These are phyloP conservation scores for Allantophomopsis lycopodina DNA, from an alignment of 2,329 filamentous ascomycete genomes.

Conservation along the genomic window DNA sequence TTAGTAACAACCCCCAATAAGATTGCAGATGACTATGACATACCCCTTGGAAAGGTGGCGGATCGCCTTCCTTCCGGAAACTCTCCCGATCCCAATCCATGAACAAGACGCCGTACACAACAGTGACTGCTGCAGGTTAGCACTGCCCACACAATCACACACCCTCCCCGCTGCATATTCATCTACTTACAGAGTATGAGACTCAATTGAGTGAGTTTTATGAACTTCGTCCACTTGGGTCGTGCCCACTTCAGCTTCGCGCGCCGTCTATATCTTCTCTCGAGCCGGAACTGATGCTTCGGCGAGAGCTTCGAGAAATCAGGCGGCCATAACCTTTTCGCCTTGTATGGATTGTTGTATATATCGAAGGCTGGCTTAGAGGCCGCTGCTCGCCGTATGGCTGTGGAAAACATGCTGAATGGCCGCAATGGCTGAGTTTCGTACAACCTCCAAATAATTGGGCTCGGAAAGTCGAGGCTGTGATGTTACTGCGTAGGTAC, in stretches of 20 bases:
- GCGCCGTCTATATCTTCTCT: constrained; percentile 65
- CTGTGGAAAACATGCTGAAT: constrained; percentile 30
- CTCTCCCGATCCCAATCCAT: constrained; percentile 35
- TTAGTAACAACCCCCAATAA: neutral
- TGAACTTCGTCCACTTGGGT: constrained; percentile 49
- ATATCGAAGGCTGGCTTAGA: constrained; percentile 14
- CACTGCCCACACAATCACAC: neutral
- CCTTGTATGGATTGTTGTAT: constrained; percentile 43
- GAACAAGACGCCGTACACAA: constrained; percentile 44
- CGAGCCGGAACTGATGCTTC: constrained; percentile 65
- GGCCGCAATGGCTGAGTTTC: neutral
- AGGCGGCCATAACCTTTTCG: constrained; percentile 66
- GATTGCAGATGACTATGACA: constrained; percentile 9
- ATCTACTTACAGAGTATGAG: constrained; percentile 14
- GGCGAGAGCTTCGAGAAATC: constrained; percentile 56
- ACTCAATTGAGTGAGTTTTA: constrained; percentile 46
- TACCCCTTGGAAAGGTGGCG: constrained; percentile 36
- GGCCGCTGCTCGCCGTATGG: constrained; percentile 26
- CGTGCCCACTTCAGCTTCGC: constrained; percentile 45
- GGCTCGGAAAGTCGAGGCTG: no score
- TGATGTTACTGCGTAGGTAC: no score
- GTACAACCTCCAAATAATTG: no score
- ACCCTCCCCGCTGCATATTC: neutral
- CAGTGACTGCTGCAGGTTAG: constrained; percentile 27
- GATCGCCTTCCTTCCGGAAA: no score